Percentiles rank a stretch among this genome's conserved stretches.
Evolutionary conservation across 371 early-diverging fungal species (phyloP).

Genomic region (Ordospora colligata): DNA sequence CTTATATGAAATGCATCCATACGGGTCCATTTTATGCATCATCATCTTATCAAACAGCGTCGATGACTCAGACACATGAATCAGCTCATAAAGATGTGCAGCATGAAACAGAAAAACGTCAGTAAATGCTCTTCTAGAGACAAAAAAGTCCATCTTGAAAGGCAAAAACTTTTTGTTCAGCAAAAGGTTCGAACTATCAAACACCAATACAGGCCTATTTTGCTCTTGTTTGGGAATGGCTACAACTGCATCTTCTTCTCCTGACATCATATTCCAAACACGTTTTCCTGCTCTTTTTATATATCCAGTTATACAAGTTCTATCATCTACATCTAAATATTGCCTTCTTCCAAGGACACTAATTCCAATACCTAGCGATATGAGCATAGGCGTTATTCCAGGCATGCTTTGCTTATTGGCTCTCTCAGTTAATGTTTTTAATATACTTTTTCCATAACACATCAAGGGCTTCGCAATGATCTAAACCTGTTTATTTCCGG

Average conservation of each 20-base stretch:
- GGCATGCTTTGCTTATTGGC: not conserved
- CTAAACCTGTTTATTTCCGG: not conserved
- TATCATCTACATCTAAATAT: not conserved
- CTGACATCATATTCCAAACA: not conserved
- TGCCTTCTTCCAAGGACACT: not conserved
- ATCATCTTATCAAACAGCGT: not conserved
- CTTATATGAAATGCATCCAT: conserved; percentile 12
- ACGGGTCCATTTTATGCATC: conserved; percentile 17
- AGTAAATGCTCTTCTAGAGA: not conserved
- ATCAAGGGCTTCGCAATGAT: not conserved
- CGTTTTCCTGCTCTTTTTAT: not conserved
- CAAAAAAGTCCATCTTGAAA: not conserved
- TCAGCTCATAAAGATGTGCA: conserved; percentile 23
- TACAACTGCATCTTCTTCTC: not conserved
- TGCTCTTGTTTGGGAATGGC: not conserved
- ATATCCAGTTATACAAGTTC: not conserved
- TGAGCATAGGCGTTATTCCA: not conserved
- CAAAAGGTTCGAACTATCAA: conserved; percentile 10
- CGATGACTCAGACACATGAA: conserved; percentile 3
- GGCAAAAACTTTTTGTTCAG: conserved; percentile 13
- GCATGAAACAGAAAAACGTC: conserved; percentile 34
- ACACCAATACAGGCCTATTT: not conserved
- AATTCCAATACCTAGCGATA: not conserved
- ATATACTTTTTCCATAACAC: not conserved
- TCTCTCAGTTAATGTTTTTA: not conserved